Evolutionary conservation across 1,284 basidiomycete species (phyloP).

Genomic region (Ustilago cynodontis): DNA sequence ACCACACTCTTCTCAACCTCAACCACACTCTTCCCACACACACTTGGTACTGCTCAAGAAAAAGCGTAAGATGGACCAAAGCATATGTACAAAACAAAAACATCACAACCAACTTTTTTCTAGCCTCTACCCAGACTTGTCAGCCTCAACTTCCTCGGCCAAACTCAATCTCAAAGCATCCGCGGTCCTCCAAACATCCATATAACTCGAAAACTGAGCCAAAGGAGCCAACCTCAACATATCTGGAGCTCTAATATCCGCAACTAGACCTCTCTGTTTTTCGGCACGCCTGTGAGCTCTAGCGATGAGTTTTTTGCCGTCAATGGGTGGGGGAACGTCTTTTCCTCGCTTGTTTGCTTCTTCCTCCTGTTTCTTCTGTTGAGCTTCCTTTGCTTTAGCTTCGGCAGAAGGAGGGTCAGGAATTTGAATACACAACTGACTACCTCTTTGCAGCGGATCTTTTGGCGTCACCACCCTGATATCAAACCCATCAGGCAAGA

Average conservation of each 20-base stretch:
- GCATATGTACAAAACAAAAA: too few species aligned
- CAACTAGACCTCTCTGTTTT: constrained; percentile 57
- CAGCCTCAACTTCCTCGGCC: constrained; percentile 35
- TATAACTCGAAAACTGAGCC: constrained; percentile 62
- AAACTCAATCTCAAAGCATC: constrained; percentile 50
- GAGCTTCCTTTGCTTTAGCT: not conserved
- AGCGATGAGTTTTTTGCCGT: constrained; percentile 49
- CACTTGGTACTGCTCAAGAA: too few species aligned
- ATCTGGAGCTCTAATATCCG: constrained; percentile 64
- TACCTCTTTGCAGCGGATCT: constrained; percentile 59
- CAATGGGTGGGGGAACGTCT: constrained; percentile 58
- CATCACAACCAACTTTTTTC: too few species aligned
- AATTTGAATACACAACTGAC: constrained; percentile 63
- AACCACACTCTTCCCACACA: not conserved
- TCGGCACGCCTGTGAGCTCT: constrained; percentile 56
- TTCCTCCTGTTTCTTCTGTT: constrained; percentile 4
- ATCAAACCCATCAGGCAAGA: constrained; percentile 51
- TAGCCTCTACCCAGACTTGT: too few species aligned
- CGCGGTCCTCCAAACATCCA: constrained; percentile 63
- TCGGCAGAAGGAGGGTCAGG: constrained; percentile 25
- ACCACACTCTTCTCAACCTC: not conserved
- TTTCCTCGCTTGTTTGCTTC: constrained; percentile 18
- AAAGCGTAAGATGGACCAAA: too few species aligned
- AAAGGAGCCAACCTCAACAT: constrained; percentile 65
- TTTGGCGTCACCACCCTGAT: constrained; percentile 59